Evolutionary conservation across 2,329 filamentous ascomycete genomes (phyloP), one percentile per base, ranked within the genome.

Genomic region (Talaromyces sp.): DNA sequence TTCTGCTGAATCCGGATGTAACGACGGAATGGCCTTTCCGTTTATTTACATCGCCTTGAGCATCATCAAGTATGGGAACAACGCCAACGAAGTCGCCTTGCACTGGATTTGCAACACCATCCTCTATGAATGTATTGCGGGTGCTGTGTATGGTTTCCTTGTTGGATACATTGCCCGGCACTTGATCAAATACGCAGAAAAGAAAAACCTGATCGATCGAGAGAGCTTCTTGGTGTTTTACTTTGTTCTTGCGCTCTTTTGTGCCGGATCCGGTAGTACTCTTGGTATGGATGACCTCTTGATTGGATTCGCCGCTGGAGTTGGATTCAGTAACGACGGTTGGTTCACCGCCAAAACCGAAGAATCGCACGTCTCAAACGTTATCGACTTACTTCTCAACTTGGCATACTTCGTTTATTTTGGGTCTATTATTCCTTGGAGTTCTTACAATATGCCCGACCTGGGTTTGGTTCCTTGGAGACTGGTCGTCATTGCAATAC

Each of bases 301-400:
- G 3, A 91, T 99, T 42, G 95, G 95, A 42, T 99, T 99, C 71
- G 88, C 93, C 14, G 92, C 91, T 61, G 95, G 95, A 63, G 95
- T 99, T n/a, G 95, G 95, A 61, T 99, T 99, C 81, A 97, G 93
- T 69, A 99, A 99, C 76, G 95, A 99, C 73, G 95, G 95, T 67
- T 99, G 95, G 95, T 99, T 99, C 71, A 90, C 91, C 16, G 91
- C 97, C 72, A 97, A 97, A 82, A 99, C 95, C 0, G 95, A 99
- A 74, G 95, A 99, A 76, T 93, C 95, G 0, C 95, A 98, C 75
- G 95, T 99, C 9, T 98, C 93, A 75, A 98, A 99, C 86, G 95
- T 99, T 74, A 99, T 99, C 72, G 95, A 99, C 81, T 78, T 99
- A 75, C 81, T 99, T 65, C 88, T 99, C 80, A 99, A 99, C 77